phyloP scores from a whole-genome alignment of 2,329 filamentous ascomycete species.

The Trichoderma cornu-damae region DNA sequence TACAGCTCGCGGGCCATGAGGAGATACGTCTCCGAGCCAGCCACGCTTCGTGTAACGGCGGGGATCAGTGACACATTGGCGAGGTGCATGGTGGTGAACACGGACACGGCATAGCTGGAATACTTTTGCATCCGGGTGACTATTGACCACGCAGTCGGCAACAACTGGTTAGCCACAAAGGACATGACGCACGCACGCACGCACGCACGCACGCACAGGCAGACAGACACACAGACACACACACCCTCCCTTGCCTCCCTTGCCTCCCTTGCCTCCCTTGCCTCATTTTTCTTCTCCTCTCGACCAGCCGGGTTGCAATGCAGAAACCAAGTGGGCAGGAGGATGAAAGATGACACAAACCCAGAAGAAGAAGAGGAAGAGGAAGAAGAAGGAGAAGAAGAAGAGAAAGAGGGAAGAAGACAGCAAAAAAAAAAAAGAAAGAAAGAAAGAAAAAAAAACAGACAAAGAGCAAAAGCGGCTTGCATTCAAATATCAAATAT shows the following conservation, averaged over 20 bases:
- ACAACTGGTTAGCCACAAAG: conserved; percentile 7
- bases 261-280: no score
- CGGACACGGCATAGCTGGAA: conserved; percentile 76
- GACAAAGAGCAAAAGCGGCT: neutral
- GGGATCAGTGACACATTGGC: conserved; percentile 79
- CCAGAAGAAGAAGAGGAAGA: neutral
- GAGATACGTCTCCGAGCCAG: conserved; percentile 75
- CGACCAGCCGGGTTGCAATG: no score
- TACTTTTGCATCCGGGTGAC: conserved; percentile 69
- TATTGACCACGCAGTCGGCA: conserved; percentile 11
- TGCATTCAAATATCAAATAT: no score
- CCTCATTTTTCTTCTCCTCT: no score
- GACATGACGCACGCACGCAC: neutral
- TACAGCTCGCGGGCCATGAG: conserved; percentile 90
- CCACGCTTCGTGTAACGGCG: conserved; percentile 64
- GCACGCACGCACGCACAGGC: neutral
- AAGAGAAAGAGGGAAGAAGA: neutral
- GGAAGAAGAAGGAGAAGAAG: neutral
- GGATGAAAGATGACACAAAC: neutral
- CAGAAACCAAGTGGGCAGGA: neutral
- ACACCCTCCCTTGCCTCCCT: no score
- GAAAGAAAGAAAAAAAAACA: neutral
- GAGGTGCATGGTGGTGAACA: conserved; percentile 73
- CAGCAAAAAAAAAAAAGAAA: neutral
- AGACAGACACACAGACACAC: neutral